Evolutionary conservation across 345 rosid genomes (phyloP), one percentile per base, ranked within the genome.

Genomic region (Noccaea caerulescens): DNA sequence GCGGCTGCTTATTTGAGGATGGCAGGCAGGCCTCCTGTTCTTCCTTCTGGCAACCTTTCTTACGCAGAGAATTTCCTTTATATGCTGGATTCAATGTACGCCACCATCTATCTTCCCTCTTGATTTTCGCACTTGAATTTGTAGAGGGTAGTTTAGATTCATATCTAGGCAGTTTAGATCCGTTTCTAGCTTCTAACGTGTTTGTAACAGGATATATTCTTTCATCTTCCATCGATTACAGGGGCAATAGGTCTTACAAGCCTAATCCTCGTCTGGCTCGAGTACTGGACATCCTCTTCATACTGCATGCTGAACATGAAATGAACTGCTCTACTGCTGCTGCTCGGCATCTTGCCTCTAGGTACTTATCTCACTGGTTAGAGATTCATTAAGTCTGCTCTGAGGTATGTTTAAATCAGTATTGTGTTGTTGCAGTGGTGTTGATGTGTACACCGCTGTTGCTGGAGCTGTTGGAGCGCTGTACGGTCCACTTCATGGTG

Each of bases 241-340:
- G 99, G 82, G 97, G 97, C 4, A 69, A 92, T 63, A 87, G 80
- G 81, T 65, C 90, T 46, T 94, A 94, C 77, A 87, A 83, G 68
- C 99, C 99, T 38, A 86, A 94, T 82, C 92, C 97, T 65, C 85
- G 88, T 32, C 71, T 94, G 25, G 98, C 98, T 68, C 87, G 92
- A 67, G 97, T 86, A 38, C 67, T 94, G 34, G 99, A 94, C 51
- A 50, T 89, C 16, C 86, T 94, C 72, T 88, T 91, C 77, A 84
- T 94, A 60, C 72, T 94, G 68, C 99, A 91, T 71, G 99, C 97
- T 18, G 99, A 94, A 64, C 98, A 94, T 83, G 99, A 94, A 80
- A 94, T 94, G 99, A 91, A 91, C 60, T 94, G 98, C 59, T 91
- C 98, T 2, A 89, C 98, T 30, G 76, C 98, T 76, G 98, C 99